phyloP scores from a whole-genome alignment of 2,329 filamentous ascomycete genomes.

The Fusarium haematococcum region DNA sequence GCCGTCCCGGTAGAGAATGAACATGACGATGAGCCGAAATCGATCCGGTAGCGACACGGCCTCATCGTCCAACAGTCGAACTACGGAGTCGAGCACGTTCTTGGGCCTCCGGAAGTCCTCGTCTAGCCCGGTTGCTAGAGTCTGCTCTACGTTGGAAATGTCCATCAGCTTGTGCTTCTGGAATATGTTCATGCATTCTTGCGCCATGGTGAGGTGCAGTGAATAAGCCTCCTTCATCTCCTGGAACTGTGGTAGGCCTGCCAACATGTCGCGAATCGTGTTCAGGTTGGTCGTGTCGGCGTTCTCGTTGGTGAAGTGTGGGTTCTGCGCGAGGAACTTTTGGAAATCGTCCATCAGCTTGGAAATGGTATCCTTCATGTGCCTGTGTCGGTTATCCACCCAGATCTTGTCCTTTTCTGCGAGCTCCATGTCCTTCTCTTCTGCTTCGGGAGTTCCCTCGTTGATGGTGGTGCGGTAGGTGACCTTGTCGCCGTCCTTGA shows the following conservation, averaged over 20 bases:
- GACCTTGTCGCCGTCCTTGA: slow-evolving; percentile 89
- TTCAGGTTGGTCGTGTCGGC: slow-evolving; percentile 82
- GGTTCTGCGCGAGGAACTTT: slow-evolving; percentile 90
- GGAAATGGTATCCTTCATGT: slow-evolving; percentile 98
- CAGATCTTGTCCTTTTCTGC: slow-evolving; percentile 92
- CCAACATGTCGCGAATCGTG: slow-evolving; percentile 97
- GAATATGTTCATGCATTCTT: slow-evolving; percentile 96
- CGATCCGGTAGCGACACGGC: slow-evolving; percentile 78
- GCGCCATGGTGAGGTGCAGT: slow-evolving; percentile 94
- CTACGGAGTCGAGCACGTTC: slow-evolving; percentile 85
- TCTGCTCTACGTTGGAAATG: slow-evolving; percentile 89
- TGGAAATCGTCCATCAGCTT: slow-evolving; percentile 94
- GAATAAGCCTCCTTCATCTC: slow-evolving; percentile 96
- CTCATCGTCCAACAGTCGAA: slow-evolving; percentile 89
- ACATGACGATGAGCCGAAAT: slow-evolving; percentile 86
- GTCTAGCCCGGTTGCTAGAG: slow-evolving; percentile 89
- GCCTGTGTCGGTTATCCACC: slow-evolving; percentile 92
- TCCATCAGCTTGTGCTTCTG: slow-evolving; percentile 87
- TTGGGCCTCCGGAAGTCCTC: slow-evolving; percentile 94
- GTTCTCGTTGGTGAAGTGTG: slow-evolving; percentile 85
- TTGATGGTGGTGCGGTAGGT: slow-evolving; percentile 86
- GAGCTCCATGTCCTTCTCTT: slow-evolving; percentile 93
- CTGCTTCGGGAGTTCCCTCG: slow-evolving; percentile 74
- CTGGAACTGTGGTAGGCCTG: slow-evolving; percentile 92
- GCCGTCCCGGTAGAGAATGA: slow-evolving; percentile 87